Base-by-base conservation (phyloP, 495 filamentous ascomycete species). In the Aspergillus sclerotioniger region DNA sequence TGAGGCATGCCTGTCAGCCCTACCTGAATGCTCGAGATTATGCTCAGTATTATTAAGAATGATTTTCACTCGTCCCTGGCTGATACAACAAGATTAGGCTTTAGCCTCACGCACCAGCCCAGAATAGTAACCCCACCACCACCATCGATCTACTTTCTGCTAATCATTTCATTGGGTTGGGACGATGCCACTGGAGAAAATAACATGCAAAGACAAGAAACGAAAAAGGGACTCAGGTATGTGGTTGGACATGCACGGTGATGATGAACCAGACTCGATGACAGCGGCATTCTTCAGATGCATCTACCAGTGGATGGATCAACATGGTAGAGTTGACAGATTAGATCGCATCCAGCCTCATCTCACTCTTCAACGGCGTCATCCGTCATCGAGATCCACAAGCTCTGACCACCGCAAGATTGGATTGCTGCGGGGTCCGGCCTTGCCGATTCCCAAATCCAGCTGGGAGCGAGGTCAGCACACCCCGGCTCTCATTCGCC, bases 331-430 rank as follows among this genome's bases (percentile, higher is more conserved):
- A 41, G 37, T n/a, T 41, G 37, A 41, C 37, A n/a, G 37, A 41
- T 41, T n/a, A 41, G 37, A 41, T 41, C 37, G 12, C 15, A n/a
- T 41, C 21, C 6, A 31, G 47, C 15, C 28, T 50, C 17, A 31
- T 50, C 8, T 16, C 28, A 20, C 8, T 20, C 28, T 33, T 10
- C 39, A 39, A 33, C 31, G 45, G 15, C 47, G 47, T 50, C 47
- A 56, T 56, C 33, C 47, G 47, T 50, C 47, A 56, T 56, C 33
- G 54, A 56, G 54, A 47, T 56, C 35, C 46, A 51, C 32, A 58
- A 58, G 56, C 56, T 53, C 56, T 58, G 56, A 58, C 56, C 56
- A 58, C 39, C n/a, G 25, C 47, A 4, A 31, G 28, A 50, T 50
- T 17, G 6, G 31, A 31, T 31, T 15, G n/a, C 47, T 10, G 37